Percentiles rank a stretch among this genome's conserved stretches.
Evolutionary conservation across 2,329 filamentous ascomycete species (phyloP).

Genomic region (Dryadomyces quercus-mongolicae): DNA sequence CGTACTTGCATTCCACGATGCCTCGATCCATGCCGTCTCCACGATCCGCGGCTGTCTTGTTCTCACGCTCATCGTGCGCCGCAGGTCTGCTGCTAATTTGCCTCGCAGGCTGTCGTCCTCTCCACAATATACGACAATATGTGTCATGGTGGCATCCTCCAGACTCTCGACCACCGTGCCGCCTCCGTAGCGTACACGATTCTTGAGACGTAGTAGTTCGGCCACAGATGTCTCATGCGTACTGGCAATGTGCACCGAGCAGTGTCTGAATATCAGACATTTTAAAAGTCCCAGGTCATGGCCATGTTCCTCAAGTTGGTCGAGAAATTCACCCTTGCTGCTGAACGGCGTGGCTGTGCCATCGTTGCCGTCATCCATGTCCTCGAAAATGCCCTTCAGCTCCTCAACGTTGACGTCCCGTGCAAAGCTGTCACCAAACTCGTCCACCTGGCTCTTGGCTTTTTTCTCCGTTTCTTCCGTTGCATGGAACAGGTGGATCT

Average conservation of each 20-base stretch:
- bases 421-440: slow-evolving; percentile 72
- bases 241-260: slow-evolving; percentile 27
- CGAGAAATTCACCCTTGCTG: slow-evolving; percentile 32
- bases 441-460: slow-evolving; percentile 55
- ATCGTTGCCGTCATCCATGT: slow-evolving; percentile 15
- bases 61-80: slow-evolving; percentile 31
- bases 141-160: slow-evolving; percentile 49
- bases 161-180: slow-evolving; percentile 43
- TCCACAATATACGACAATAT: slow-evolving; percentile 47
- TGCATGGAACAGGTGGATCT: slow-evolving; percentile 59
- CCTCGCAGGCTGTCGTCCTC: slow-evolving; percentile 17
- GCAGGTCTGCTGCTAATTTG: slow-evolving; percentile 29
- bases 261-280: slow-evolving; percentile 39
- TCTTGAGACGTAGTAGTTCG: slow-evolving; percentile 22
- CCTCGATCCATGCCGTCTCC: slow-evolving; percentile 57
- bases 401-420: slow-evolving; percentile 38
- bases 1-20: slow-evolving; percentile 70
- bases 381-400: slow-evolving; percentile 27
- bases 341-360: neutral
- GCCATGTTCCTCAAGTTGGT: slow-evolving; percentile 43
- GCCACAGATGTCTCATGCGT: slow-evolving; percentile 7
- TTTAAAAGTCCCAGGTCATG: slow-evolving; percentile 38
- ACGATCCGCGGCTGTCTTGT: slow-evolving; percentile 56
- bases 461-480: slow-evolving; percentile 40
- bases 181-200: slow-evolving; percentile 56